Evolutionary conservation across 805 yeast species (phyloP).

Genomic region (Saccharomyces jurei): DNA sequence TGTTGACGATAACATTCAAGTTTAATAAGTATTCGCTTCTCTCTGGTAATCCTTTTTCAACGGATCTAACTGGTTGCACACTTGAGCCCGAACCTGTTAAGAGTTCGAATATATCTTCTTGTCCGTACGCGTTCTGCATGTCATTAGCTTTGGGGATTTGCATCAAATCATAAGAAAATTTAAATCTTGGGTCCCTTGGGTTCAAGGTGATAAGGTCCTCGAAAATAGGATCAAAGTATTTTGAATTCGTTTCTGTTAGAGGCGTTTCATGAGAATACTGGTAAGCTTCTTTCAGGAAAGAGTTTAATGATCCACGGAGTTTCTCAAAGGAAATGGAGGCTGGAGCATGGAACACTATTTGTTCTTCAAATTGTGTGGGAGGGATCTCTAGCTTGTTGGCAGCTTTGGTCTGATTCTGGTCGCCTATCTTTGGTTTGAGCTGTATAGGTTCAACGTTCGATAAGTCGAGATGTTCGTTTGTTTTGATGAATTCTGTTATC

Average conservation of each 20-base stretch:
- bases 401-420: slow-evolving; percentile 9
- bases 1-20: slow-evolving; percentile 17
- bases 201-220: slow-evolving; percentile 48
- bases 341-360: slow-evolving; percentile 26
- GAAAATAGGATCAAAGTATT: slow-evolving; percentile 49
- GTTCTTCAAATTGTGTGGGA: slow-evolving; percentile 15
- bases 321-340: slow-evolving; percentile 27
- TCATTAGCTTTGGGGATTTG: slow-evolving; percentile 7
- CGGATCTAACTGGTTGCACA: neutral
- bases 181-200: slow-evolving; percentile 22
- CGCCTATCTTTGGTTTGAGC: slow-evolving; percentile 21
- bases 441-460: slow-evolving; percentile 46
- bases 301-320: slow-evolving; percentile 38
- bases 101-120: slow-evolving; percentile 23
- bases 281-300: slow-evolving; percentile 40
- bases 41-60: neutral
- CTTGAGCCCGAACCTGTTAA: neutral
- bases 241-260: slow-evolving; percentile 30
- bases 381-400: slow-evolving; percentile 1
- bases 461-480: slow-evolving; percentile 59
- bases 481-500: slow-evolving; percentile 49
- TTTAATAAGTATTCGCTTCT: slow-evolving; percentile 13
- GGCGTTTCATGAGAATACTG: slow-evolving; percentile 26
- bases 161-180: slow-evolving; percentile 14
- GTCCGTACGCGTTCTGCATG: neutral